Evolutionary conservation across 208 protist species (phyloP), one percentile per base, ranked within the genome.

Genomic region (Sergeia podlipaevii): DNA sequence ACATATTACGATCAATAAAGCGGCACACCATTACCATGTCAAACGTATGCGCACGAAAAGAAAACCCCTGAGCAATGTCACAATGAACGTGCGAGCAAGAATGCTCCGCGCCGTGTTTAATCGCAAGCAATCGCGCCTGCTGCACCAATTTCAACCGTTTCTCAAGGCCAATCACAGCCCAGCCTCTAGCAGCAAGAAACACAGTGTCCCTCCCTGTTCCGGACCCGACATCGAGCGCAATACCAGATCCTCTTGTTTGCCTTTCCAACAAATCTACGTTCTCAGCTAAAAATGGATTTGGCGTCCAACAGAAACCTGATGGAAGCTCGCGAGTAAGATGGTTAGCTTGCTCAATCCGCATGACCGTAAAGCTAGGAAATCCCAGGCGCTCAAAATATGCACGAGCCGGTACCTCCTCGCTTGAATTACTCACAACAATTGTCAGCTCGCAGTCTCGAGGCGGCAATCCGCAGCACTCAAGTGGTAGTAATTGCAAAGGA

Each of bases 11-110:
- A 56, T 74, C 46, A 51, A 80, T 62, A 33, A 89, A 85, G 26
- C 74, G 65, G 53, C 69, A 80, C 4, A 84, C 53, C 29, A 75
- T 46, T 10, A 88, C 44, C 7, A 88, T 48, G 42, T 84, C 70
- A 8, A 77, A 43, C n/a, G 24, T 56, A 2, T 18, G 49, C 3
- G n/a, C 20, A 1, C 43, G 63, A 2, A 80, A 38, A 18, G 65
- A 65, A 54, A 60, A 57, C 7, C 11, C 15, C 11, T 41, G 49
- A 0, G 26, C n/a, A 1, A 66, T 57, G 10, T 68, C 55, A 65
- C 36, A 20, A 54, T 33, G 24, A 44, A 71, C 21, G 48, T 28
- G 20, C 59, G 23, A 34, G 56, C 52, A 13, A n/a, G n/a, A 3
- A 44, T 5, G 20, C 44, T 28, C 4, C 6, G 23, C 11, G 2